Percentiles rank a stretch among this genome's conserved stretches.
These are phyloP conservation scores for Globisporangium camurandrum DNA, from an alignment of 352 stramenopile genomes.

Conservation along the genomic window DNA sequence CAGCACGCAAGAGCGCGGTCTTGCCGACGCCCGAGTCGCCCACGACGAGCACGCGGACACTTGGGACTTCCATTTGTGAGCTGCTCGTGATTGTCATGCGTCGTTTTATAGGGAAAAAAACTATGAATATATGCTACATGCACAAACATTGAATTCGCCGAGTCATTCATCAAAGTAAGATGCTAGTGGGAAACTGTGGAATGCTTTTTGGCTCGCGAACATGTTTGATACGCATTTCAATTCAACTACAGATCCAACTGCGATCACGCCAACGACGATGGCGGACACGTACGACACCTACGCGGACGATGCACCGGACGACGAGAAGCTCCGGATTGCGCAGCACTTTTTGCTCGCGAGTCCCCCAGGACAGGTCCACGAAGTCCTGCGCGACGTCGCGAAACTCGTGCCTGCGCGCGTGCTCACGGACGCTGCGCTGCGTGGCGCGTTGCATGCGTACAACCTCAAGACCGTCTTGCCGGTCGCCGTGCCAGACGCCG, in stretches of 20 bases:
- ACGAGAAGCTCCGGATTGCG: conserved; percentile 87
- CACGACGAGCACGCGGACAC: conserved; percentile 71
- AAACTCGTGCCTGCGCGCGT: conserved; percentile 73
- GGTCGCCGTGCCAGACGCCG: conserved; percentile 57
- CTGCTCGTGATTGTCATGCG: not conserved
- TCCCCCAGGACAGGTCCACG: conserved; percentile 84
- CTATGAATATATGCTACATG: too few relatives aligned
- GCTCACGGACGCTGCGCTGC: conserved; percentile 60
- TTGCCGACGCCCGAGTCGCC: conserved; percentile 85
- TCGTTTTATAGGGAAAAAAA: not conserved
- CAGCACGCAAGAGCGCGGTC: conserved; percentile 54
- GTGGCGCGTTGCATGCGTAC: conserved; percentile 70
- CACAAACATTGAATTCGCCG: too few relatives aligned
- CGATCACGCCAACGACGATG: conserved; percentile 23
- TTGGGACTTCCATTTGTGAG: conserved; percentile 80
- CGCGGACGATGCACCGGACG: conserved; percentile 71
- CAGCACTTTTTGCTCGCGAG: conserved; percentile 87
- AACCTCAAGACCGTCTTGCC: conserved; percentile 67
- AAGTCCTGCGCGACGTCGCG: conserved; percentile 77
- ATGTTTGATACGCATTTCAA: too few relatives aligned
- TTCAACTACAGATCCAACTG: not conserved
- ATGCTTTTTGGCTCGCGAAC: too few relatives aligned
- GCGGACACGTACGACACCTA: conserved; percentile 54
- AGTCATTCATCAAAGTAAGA: too few relatives aligned
- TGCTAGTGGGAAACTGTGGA: too few relatives aligned